phyloP scores from a whole-genome alignment of 2,329 filamentous ascomycete genomes.

The Fusarium sp. region DNA sequence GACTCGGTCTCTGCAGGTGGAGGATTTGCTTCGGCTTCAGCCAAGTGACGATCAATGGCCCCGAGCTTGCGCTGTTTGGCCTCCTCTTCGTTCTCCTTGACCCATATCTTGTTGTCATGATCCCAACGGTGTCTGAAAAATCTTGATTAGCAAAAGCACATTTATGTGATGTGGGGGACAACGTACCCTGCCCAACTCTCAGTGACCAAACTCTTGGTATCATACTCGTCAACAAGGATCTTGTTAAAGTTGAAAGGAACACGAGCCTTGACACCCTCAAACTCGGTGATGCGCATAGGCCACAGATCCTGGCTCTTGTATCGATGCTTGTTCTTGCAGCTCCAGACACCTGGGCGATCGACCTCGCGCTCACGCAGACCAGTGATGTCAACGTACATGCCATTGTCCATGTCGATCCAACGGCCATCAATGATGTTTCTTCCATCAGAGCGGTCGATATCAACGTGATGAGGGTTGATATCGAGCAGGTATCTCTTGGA shows the following conservation, averaged over 20 bases:
- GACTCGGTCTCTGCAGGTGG: slow-evolving; percentile 6
- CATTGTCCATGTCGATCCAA: slow-evolving; percentile 84
- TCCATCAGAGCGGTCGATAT: slow-evolving; percentile 75
- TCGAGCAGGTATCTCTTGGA: slow-evolving; percentile 78
- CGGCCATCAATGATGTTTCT: slow-evolving; percentile 87
- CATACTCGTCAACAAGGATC: slow-evolving; percentile 77
- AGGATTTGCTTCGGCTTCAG: slow-evolving; percentile 43
- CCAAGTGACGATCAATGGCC: slow-evolving; percentile 49
- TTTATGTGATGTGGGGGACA: neutral
- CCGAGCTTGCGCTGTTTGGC: slow-evolving; percentile 44
- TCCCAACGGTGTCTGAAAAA: slow-evolving; percentile 72
- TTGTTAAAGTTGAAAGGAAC: slow-evolving; percentile 79
- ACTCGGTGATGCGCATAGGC: slow-evolving; percentile 80
- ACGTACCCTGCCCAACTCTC: slow-evolving; percentile 76
- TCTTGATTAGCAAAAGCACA: slow-evolving; percentile 34
- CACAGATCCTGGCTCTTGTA: slow-evolving; percentile 81
- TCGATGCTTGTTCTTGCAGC: slow-evolving; percentile 84
- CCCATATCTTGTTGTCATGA: slow-evolving; percentile 71
- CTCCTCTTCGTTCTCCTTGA: slow-evolving; percentile 59
- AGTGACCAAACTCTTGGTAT: slow-evolving; percentile 70
- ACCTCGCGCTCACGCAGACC: slow-evolving; percentile 78
- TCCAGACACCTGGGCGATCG: slow-evolving; percentile 75
- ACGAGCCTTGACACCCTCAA: slow-evolving; percentile 79
- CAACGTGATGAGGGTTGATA: slow-evolving; percentile 78
- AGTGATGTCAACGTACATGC: slow-evolving; percentile 88